Evolutionary conservation across 805 yeast genomes (phyloP), one percentile per base, ranked within the genome.

Genomic region (Lipomyces sp.): DNA sequence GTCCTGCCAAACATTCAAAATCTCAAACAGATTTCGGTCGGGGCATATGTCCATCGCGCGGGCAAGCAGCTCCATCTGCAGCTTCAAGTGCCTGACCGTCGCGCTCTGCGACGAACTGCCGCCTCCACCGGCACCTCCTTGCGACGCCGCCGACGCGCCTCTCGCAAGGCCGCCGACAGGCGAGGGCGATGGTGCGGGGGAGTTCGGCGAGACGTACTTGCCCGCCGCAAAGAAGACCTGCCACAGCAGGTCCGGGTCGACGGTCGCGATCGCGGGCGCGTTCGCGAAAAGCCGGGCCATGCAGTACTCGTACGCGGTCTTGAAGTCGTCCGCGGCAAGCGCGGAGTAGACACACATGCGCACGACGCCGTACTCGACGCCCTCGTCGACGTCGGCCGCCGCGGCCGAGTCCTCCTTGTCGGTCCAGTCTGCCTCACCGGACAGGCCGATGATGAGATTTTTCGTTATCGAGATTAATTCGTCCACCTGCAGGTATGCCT

Each of bases 191-290:
- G 37, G 19, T 2, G 43, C 19, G 1, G 45, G 39, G 16, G 79
- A 73, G 22, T 66, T 66, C 6, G 79, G 77, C 18, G 79, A 73
- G 29, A 68, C 61, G 65, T 65, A 76, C 65, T 84, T 83, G 2
- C 86, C 85, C 2, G 84, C 81, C 60, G 86, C 95, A 60, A 82
- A 83, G 54, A 84, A 79, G 0, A 86, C 79, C 23, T 81, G 73
- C 95, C 96, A 88, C 6, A 70, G 63, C 14, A 62, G 40, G 42
- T 72, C 68, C 16, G 69, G 69, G 46, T 58, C 61, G 11, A 67
- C 38, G 11, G 40, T 41, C 26, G 61, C 29, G 36, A 57, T 48
- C 26, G 55, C 44, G 5, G 41, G 18, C 24, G 61, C 42, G 24
- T 45, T 29, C 10, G 51, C 29, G 36, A 58, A 48, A 3, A 64